Conservation (phyloP, 2,329 filamentous ascomycete genomes). For the Xylaria sp. region DNA sequence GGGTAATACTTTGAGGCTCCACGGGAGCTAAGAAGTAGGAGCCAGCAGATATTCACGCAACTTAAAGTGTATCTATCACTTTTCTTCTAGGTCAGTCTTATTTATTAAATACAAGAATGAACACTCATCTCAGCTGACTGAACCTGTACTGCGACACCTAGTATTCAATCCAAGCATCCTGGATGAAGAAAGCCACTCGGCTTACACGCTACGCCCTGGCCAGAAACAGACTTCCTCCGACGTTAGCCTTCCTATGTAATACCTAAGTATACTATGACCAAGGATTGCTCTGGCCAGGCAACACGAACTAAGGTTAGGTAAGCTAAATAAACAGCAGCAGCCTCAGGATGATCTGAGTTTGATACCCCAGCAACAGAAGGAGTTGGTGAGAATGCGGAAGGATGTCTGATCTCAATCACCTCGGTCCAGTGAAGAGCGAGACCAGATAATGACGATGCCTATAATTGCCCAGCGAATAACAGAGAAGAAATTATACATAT, state of each 20-base stretch:
- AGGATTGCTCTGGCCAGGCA: slow-evolving; percentile 3
- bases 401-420: neutral
- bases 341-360: neutral
- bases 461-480: neutral
- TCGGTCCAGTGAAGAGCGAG: neutral
- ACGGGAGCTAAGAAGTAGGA: neutral
- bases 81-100: neutral
- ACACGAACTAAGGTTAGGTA: neutral
- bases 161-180: neutral
- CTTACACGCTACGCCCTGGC: neutral
- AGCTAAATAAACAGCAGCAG: neutral
- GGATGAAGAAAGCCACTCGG: neutral
- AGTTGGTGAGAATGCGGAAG: slow-evolving; percentile 1
- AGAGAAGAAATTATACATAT: neutral
- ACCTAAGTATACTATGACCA: neutral
- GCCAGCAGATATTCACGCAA: neutral
- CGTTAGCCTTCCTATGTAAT: neutral
- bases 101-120: slow-evolving; percentile 3
- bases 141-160: neutral
- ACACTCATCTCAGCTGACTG: neutral
- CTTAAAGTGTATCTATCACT: neutral
- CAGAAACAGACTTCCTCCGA: neutral
- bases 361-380: slow-evolving; percentile 6
- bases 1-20: neutral
- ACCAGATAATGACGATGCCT: neutral